Percentiles rank a stretch among this genome's conserved stretches.
Conservation (phyloP, 2,329 filamentous ascomycete genomes). For the Diaporthe citriasiana region DNA sequence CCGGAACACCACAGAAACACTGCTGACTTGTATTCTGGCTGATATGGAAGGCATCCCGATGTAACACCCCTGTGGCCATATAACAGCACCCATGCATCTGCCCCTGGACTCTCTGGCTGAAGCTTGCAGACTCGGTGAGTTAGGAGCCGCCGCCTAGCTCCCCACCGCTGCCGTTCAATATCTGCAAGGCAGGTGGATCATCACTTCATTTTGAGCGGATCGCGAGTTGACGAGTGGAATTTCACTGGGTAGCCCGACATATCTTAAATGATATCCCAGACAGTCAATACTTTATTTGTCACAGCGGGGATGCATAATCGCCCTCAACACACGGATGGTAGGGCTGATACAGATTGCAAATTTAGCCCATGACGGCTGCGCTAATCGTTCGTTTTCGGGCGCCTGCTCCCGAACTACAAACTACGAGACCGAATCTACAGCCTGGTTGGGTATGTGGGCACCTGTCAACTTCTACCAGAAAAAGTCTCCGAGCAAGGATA, state of each 20-base stretch:
- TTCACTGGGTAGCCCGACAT: too few species aligned
- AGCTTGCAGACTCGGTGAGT: background rate
- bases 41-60: background rate
- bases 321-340: background rate
- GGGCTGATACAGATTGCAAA: constrained; percentile 9
- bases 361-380: constrained; percentile 8
- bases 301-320: background rate
- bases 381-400: constrained; percentile 2
- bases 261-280: background rate
- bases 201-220: background rate
- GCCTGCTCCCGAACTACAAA: background rate
- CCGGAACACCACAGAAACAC: background rate
- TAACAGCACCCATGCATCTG: too few species aligned
- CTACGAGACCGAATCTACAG: background rate
- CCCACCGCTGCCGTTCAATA: background rate
- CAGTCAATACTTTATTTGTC: constrained; percentile 3
- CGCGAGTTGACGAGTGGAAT: background rate
- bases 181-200: background rate
- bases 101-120: background rate
- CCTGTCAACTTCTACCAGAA: background rate
- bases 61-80: too few species aligned
- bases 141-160: background rate
- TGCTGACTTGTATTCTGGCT: background rate
- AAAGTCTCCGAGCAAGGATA: constrained; percentile 7
- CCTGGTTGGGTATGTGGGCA: background rate